Base-by-base conservation (phyloP, 495 filamentous ascomycete species). In the Clohesyomyces aquaticus region DNA sequence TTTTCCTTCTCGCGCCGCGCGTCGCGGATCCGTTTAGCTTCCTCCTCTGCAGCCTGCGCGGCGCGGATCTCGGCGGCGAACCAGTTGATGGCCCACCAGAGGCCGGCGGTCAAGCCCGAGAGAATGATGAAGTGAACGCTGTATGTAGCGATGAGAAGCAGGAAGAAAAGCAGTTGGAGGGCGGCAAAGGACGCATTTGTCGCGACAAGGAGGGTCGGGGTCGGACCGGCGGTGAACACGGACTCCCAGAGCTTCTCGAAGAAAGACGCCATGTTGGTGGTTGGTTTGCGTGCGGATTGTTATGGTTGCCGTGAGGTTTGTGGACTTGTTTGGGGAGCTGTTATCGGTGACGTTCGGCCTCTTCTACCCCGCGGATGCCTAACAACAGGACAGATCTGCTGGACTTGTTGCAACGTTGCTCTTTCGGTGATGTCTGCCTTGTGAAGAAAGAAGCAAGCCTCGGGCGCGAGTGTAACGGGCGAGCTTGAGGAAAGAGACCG, bases 71-170 rank as follows among this genome's bases (percentile, higher is more conserved):
- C 94, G 22, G 74, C 73, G 42, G 91, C 91, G 71, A 98, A 98
- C 94, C 94, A 98, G 77, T 96, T 96, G 76, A 98, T 96, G 21
- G 87, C 84, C 75, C 82, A 89, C 94, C 94, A 98, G 23, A 98
- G 81, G 0, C 90, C 88, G 1, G 77, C 91, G 41, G 85, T 90
- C 9, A 98, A 78, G 49, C 85, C 72, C 6, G 90, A 94, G 4
- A 98, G 81, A 52, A 90, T 80, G 53, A 90, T 67, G 69, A 98
- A 98, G 79, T 98, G 94, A 26, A 93, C 79, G 77, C 89, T 94
- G 75, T 87, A 85, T 4, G 94, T 98, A 29, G 85, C 88, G 55
- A 91, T 62, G 35, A 97, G 83, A 52, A 98, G 87, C 27, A 75
- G 69, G 63, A 92, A 75, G 61, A 98, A 85, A 28, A 96, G 80